A percentile compares a stretch with the other conserved stretches of the same genome.
phyloP scores from a whole-genome alignment of 257 asterid genomes.

The Solanum okadae region DNA sequence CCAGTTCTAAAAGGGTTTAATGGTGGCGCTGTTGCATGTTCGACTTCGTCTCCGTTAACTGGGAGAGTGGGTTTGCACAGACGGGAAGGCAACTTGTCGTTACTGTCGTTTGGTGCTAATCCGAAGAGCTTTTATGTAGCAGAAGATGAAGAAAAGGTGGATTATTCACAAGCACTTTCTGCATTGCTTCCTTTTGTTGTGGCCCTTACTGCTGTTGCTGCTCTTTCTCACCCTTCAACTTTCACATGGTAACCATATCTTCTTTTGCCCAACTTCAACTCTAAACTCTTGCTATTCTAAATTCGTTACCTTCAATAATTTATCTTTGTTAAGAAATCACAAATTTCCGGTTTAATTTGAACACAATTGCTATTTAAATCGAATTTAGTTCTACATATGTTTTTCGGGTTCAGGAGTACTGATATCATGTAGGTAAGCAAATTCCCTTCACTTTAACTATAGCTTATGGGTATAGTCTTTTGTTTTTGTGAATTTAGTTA shows the following conservation, averaged over 20 bases:
- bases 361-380: not conserved
- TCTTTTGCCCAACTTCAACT: not conserved
- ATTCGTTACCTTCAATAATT: not conserved
- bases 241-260: slow-evolving; percentile 60
- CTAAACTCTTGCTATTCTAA: not conserved
- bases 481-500: not conserved
- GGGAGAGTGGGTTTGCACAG: slow-evolving; percentile 84
- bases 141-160: slow-evolving; percentile 36
- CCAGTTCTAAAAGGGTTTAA: not conserved
- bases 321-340: not conserved
- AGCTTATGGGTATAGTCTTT: not conserved
- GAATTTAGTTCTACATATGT: not conserved
- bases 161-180: slow-evolving; percentile 57
- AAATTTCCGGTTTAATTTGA: not conserved
- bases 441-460: not conserved
- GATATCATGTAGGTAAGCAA: not conserved
- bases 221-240: slow-evolving; percentile 83
- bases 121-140: slow-evolving; percentile 12
- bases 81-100: slow-evolving; percentile 67
- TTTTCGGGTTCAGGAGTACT: not conserved
- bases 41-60: slow-evolving; percentile 56
- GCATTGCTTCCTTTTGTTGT: slow-evolving; percentile 91
- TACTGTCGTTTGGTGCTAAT: slow-evolving; percentile 62
- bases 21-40: slow-evolving; percentile 50
- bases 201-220: slow-evolving; percentile 77